phyloP scores from a whole-genome alignment of 2,329 filamentous ascomycete species.

The Colletotrichum sp. region DNA sequence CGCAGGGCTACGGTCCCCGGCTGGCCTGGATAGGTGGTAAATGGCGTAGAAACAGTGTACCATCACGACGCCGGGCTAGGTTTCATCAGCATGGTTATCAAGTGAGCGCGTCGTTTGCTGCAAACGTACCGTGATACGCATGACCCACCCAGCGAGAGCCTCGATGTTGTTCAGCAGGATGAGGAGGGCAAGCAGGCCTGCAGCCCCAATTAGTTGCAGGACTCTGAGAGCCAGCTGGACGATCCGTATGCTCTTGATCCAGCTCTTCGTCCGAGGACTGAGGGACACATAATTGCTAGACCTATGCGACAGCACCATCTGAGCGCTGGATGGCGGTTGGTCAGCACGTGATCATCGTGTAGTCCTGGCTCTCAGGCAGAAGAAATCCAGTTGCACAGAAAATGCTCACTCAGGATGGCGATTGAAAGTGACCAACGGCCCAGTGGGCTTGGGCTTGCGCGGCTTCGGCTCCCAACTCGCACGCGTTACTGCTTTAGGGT shows the following conservation, averaged over 20 bases:
- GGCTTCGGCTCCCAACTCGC: slow-evolving; percentile 74
- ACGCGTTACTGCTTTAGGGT: slow-evolving; percentile 85
- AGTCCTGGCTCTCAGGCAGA: neutral
- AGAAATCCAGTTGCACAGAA: neutral
- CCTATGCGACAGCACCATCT: slow-evolving; percentile 67
- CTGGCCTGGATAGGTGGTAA: slow-evolving; percentile 77
- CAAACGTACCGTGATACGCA: slow-evolving; percentile 73
- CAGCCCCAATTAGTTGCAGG: slow-evolving; percentile 69
- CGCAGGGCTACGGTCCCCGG: slow-evolving; percentile 73
- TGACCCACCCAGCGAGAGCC: slow-evolving; percentile 72
- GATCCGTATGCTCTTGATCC: slow-evolving; percentile 72
- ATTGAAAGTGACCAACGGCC: slow-evolving; percentile 83
- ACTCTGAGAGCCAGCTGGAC: slow-evolving; percentile 73
- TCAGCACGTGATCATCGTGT: neutral
- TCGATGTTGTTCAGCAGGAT: slow-evolving; percentile 76
- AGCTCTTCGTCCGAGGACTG: slow-evolving; percentile 70
- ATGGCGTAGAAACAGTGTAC: slow-evolving; percentile 78
- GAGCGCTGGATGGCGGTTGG: slow-evolving; percentile 48
- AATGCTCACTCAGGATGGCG: slow-evolving; percentile 81
- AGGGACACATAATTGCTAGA: slow-evolving; percentile 68
- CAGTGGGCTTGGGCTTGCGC: slow-evolving; percentile 68
- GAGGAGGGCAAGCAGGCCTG: slow-evolving; percentile 75
- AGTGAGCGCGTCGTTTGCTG: neutral
- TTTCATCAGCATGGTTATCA: slow-evolving; percentile 19
- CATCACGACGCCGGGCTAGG: slow-evolving; percentile 76